phyloP scores from a whole-genome alignment of 1,284 basidiomycete genomes.

The Puccinia horiana region DNA sequence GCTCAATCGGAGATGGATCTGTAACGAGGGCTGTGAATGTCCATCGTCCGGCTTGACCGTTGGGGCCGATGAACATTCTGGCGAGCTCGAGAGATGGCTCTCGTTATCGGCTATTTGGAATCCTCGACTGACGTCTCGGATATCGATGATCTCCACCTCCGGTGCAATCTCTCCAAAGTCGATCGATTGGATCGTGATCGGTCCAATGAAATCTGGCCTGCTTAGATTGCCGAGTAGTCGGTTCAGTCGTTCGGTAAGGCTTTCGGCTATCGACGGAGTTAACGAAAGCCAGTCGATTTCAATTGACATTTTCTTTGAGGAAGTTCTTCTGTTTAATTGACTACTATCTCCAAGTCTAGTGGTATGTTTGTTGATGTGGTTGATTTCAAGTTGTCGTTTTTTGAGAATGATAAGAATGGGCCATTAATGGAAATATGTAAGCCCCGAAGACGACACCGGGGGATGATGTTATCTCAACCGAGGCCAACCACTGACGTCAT shows the following conservation, averaged over 20 bases:
- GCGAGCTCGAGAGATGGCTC: conserved; percentile 64
- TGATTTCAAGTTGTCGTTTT: too few species aligned
- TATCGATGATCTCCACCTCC: conserved; percentile 83
- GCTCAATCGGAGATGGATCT: conserved; percentile 60
- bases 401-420: too few species aligned
- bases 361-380: too few species aligned
- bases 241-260: conserved; percentile 77
- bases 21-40: conserved; percentile 58
- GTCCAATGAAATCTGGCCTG: conserved; percentile 89
- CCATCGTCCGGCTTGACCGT: conserved; percentile 6
- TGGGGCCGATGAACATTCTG: conserved; percentile 35
- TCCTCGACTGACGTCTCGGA: conserved; percentile 89
- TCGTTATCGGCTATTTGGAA: conserved; percentile 75
- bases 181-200: conserved; percentile 77
- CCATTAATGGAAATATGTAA: too few species aligned
- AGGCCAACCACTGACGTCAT: too few species aligned
- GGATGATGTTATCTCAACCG: too few species aligned
- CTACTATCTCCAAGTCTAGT: too few species aligned
- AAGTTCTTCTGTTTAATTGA: not conserved
- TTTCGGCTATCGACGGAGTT: conserved; percentile 70
- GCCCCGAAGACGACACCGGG: too few species aligned
- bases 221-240: conserved; percentile 70
- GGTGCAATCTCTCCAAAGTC: conserved; percentile 83
- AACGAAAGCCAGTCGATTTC: conserved; percentile 65
- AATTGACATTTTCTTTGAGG: conserved; percentile 60